Conservation (phyloP, 2,329 filamentous ascomycete genomes). For the Pseudogymnoascus sp. region DNA sequence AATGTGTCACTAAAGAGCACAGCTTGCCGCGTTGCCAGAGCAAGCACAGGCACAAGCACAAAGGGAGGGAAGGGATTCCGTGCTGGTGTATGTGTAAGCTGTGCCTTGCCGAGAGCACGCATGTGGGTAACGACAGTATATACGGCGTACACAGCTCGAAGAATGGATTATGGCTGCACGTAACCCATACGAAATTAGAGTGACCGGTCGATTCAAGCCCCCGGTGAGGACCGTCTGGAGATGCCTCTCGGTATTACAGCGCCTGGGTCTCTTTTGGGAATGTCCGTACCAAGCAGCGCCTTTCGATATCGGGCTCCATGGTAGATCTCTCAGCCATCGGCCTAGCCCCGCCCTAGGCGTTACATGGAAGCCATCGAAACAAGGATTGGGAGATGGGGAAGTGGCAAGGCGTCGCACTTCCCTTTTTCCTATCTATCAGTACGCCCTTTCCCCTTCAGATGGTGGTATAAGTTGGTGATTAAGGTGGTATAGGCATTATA, state of each 20-base stretch:
- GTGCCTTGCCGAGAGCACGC: not conserved
- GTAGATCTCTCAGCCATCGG: conserved; percentile 1
- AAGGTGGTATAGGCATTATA: not conserved
- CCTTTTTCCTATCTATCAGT: too few species aligned
- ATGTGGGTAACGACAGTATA: not conserved
- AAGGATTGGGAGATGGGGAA: conserved; percentile 2
- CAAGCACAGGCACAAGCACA: not conserved
- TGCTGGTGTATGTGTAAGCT: not conserved
- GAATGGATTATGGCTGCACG: conserved; percentile 6
- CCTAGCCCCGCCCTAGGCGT: not conserved
- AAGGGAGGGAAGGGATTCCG: not conserved
- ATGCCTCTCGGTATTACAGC: not conserved
- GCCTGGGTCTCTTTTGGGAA: not conserved
- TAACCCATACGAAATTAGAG: conserved; percentile 2
- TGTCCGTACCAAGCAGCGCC: not conserved
- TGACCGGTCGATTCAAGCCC: not conserved
- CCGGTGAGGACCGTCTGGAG: not conserved
- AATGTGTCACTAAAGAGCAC: not conserved
- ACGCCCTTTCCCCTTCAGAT: not conserved
- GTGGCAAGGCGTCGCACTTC: conserved; percentile 6
- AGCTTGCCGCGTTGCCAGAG: not conserved
- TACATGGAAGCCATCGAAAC: conserved; percentile 6
- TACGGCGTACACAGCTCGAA: not conserved
- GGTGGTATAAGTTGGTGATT: not conserved
- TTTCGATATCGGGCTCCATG: conserved; percentile 4